Evolutionary conservation across 495 filamentous ascomycete species (phyloP), one percentile per base, ranked within the genome.

Genomic region (Aspergillus sclerotiicarbonarius): DNA sequence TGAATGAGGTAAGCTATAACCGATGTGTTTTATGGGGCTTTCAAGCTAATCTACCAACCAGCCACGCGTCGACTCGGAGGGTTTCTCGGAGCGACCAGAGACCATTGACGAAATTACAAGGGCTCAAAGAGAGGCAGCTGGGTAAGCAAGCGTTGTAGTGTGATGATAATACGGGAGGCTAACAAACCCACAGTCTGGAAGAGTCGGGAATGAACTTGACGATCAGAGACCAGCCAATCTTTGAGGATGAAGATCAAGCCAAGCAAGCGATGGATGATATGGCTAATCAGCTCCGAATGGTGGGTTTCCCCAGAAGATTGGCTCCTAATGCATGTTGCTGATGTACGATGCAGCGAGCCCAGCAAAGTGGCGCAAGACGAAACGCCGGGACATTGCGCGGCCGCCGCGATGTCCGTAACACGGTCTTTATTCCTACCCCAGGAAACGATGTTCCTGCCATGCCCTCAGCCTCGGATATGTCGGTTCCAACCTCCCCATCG

Each of bases 141-240:
- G 84, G 78, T 74, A 75, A 60, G 76, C 77, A 43, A 48, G 3
- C 10, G 25, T 53, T 44, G 16, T 12, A 1, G 8, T 32, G 31
- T 35, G 16, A 4, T 37, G 25, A 57, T 43, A 9, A 15, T 6
- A 3, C 8, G 9, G 13, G 15, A 29, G 21, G 41, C 51, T 62
- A 50, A 54, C 10, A 49, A 6, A 20, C 72, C 60, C 58, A 51
- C 79, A 86, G 69, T 71, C 69, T 72, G 54, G 88, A 90, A 37
- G 88, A 90, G 49, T 79, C 84, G 25, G 80, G 88, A 55, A 89
- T 96, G 74, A 98, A 94, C 69, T 76, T 99, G 25, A 94, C 87
- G 58, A 99, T 99, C 60, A 82, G 90, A 59, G 92, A 91, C 61
- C 89, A 95, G 57, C 93, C 96, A 1, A 95, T 99, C 55, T 86